Evolutionary conservation across 495 filamentous ascomycete genomes (phyloP).

Genomic region (Xylaria palmicola): DNA sequence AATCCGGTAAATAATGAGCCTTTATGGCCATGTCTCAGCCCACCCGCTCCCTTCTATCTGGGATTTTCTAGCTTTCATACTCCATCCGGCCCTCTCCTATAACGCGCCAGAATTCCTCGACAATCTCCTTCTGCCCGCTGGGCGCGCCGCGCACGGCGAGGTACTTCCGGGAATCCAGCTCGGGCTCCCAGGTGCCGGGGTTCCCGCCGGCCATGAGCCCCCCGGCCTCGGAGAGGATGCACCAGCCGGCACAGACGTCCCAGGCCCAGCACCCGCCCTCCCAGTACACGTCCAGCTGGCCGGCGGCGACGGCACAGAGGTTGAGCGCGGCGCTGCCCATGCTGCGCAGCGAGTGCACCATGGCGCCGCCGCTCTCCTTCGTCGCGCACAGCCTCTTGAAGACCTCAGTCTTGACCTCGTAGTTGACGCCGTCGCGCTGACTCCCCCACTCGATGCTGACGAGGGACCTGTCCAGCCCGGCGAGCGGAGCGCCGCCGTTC

Average conservation of each 20-base stretch:
- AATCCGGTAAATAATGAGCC: neutral
- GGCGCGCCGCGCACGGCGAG: constrained; percentile 69
- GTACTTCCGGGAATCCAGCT: constrained; percentile 75
- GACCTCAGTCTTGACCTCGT: constrained; percentile 65
- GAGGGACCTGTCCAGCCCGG: constrained; percentile 59
- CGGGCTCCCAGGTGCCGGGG: constrained; percentile 70
- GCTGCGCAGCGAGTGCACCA: constrained; percentile 78
- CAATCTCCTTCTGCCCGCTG: constrained; percentile 68
- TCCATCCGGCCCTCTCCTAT: constrained; percentile 53
- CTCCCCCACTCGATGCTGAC: constrained; percentile 78
- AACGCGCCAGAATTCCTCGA: constrained; percentile 79
- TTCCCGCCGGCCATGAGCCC: constrained; percentile 79
- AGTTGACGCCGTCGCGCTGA: constrained; percentile 72
- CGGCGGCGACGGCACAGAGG: constrained; percentile 75
- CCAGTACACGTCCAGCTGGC: constrained; percentile 83
- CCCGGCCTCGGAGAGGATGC: constrained; percentile 80
- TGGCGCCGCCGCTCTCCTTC: constrained; percentile 65
- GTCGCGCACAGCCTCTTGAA: constrained; percentile 66
- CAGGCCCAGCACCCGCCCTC: constrained; percentile 93
- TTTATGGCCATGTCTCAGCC: constrained; percentile 10
- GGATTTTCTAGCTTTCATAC: constrained; percentile 39
- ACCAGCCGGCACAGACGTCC: constrained; percentile 93
- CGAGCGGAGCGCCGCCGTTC: constrained; percentile 53
- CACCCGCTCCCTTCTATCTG: neutral
- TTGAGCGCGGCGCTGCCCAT: constrained; percentile 83